Evolutionary conservation across 1,139 yeast genomes (phyloP).

Genomic region (Pichia sp.): DNA sequence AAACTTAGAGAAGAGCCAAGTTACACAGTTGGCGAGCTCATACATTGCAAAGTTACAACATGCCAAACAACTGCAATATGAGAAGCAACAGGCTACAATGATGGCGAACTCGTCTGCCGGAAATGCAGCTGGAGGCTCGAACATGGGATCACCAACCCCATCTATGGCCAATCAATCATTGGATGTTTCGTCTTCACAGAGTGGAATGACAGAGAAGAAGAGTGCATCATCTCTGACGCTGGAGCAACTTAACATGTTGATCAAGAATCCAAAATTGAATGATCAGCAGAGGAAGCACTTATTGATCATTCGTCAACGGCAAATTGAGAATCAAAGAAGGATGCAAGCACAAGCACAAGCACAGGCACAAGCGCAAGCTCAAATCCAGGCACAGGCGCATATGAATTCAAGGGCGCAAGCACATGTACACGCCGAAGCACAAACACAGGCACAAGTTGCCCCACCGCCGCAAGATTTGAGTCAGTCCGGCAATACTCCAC

Average conservation of each 20-base stretch:
- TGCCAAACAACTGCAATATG: slow-evolving; percentile 12
- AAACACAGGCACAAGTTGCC: slow-evolving; percentile 17
- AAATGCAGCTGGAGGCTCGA: slow-evolving; percentile 7
- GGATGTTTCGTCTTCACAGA: background rate
- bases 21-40: slow-evolving; percentile 64
- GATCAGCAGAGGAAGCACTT: slow-evolving; percentile 14
- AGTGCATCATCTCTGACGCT: slow-evolving; percentile 6
- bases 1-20: slow-evolving; percentile 59
- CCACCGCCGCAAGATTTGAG: slow-evolving; percentile 16
- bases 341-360: slow-evolving; percentile 20
- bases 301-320: slow-evolving; percentile 11
- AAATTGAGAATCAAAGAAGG: slow-evolving; percentile 11
- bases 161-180: background rate
- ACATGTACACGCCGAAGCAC: slow-evolving; percentile 18
- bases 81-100: slow-evolving; percentile 15
- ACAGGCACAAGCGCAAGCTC: no score
- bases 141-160: slow-evolving; percentile 15
- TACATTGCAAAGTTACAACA: slow-evolving; percentile 56
- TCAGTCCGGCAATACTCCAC: slow-evolving; percentile 4
- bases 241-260: slow-evolving; percentile 13
- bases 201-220: slow-evolving; percentile 8
- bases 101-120: slow-evolving; percentile 9
- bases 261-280: slow-evolving; percentile 13
- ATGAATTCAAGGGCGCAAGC: no score
- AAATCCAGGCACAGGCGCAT: no score